Conservation (phyloP, 1,139 yeast species). For the Chernovozyma sophiae-reginae region DNA sequence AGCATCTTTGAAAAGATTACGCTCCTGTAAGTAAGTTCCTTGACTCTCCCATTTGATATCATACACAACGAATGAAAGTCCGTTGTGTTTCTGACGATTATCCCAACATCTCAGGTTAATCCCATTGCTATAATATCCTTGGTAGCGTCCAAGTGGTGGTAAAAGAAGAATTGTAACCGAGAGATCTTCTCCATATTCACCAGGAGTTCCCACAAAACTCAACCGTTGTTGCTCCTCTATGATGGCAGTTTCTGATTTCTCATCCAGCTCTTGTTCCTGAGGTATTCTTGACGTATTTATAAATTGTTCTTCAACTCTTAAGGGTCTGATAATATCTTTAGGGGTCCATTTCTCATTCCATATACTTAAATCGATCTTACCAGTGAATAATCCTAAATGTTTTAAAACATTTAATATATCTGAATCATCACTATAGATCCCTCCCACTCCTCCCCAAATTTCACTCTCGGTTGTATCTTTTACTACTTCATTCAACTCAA, state of each 20-base stretch:
- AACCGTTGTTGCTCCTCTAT: not conserved
- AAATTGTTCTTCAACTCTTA: conserved; percentile 28
- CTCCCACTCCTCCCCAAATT: conserved; percentile 83
- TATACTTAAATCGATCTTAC: conserved; percentile 25
- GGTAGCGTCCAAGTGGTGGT: conserved; percentile 61
- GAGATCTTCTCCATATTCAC: conserved; percentile 47
- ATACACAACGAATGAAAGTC: conserved; percentile 59
- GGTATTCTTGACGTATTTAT: not conserved
- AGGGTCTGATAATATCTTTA: conserved; percentile 1
- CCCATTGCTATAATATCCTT: conserved; percentile 63
- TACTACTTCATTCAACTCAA: conserved; percentile 22
- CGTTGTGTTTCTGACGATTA: conserved; percentile 52
- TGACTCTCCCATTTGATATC: conserved; percentile 49
- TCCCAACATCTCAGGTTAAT: conserved; percentile 74
- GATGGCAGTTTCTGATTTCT: not conserved
- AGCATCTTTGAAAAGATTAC: conserved; percentile 25
- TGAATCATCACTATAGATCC: conserved; percentile 87
- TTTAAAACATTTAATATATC: conserved; percentile 71
- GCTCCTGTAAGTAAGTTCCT: conserved; percentile 29
- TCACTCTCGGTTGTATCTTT: conserved; percentile 44
- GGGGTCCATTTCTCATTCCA: conserved; percentile 32
- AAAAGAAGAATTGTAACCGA: conserved; percentile 66
- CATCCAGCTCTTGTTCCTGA: not conserved
- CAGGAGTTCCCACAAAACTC: too few species aligned
- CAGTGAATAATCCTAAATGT: conserved; percentile 63